Evolutionary conservation across 2,329 filamentous ascomycete genomes (phyloP).

Genomic region (Neopestalotiopsis sp.): DNA sequence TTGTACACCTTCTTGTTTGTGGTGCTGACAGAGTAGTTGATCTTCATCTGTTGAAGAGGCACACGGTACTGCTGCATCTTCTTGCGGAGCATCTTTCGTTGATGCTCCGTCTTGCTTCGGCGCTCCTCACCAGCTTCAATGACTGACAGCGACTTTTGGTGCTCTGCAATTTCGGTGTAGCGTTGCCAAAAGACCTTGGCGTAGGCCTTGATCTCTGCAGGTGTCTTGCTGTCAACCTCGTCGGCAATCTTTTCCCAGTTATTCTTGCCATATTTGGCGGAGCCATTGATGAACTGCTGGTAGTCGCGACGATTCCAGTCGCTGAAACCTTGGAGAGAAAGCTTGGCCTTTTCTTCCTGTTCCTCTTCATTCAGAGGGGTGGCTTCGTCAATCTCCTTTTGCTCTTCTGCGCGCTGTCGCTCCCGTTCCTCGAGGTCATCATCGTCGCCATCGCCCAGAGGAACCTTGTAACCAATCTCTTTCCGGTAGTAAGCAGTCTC

Average conservation of each 20-base stretch:
- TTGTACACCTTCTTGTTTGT: conserved; percentile 99
- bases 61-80: conserved; percentile 98
- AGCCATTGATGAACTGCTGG: conserved; percentile 96
- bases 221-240: conserved; percentile 89
- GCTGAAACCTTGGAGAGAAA: conserved; percentile 85
- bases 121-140: conserved; percentile 95
- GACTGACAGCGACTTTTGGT: conserved; percentile 83
- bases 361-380: conserved; percentile 88
- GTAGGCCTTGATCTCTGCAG: conserved; percentile 86
- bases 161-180: conserved; percentile 88
- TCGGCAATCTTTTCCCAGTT: conserved; percentile 85
- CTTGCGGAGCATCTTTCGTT: conserved; percentile 90
- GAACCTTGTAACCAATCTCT: conserved; percentile 94
- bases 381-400: conserved; percentile 92
- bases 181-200: conserved; percentile 97
- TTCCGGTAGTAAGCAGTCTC: conserved; percentile 97
- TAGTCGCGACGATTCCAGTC: conserved; percentile 98
- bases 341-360: conserved; percentile 79
- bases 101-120: conserved; percentile 85
- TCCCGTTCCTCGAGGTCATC: conserved; percentile 86
- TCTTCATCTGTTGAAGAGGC: conserved; percentile 94
- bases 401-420: conserved; percentile 84
- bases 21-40: conserved; percentile 98
- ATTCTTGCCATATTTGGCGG: conserved; percentile 86
- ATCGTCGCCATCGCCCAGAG: conserved; percentile 85